Percentiles rank a stretch among this genome's conserved stretches.
phyloP scores from a whole-genome alignment of 768 basidiomycete genomes.

The Galerina sulciceps region DNA sequence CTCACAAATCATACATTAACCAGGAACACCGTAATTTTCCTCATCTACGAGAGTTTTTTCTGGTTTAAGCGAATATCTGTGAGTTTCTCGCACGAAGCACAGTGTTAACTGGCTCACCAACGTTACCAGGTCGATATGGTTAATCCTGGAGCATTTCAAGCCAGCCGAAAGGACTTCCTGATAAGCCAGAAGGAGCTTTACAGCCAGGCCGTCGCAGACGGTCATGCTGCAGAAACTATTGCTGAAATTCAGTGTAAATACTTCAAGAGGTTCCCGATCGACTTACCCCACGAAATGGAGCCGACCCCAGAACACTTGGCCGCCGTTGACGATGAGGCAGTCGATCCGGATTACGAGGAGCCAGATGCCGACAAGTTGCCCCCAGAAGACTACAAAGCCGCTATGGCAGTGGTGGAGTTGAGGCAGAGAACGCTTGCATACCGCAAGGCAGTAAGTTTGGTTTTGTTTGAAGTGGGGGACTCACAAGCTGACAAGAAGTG shows the following conservation, averaged over 20 bases:
- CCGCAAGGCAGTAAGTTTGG: background rate
- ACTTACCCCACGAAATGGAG: slow-evolving; percentile 1
- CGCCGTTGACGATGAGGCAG: slow-evolving; percentile 2
- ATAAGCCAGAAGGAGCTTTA: slow-evolving; percentile 2
- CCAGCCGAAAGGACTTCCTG: slow-evolving; percentile 7
- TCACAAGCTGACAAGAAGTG: background rate
- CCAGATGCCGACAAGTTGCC: background rate
- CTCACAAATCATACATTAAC: too few species aligned
- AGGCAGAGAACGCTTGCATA: background rate
- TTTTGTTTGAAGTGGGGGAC: background rate
- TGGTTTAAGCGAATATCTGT: too few species aligned
- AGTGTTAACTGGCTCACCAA: too few species aligned
- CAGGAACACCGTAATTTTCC: too few species aligned
- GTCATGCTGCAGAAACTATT: background rate
- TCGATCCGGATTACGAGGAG: background rate
- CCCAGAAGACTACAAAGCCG: background rate
- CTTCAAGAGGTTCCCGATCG: slow-evolving; percentile 16
- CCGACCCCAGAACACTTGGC: slow-evolving; percentile 4
- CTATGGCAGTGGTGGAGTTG: background rate
- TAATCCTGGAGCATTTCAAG: background rate
- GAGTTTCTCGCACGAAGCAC: too few species aligned
- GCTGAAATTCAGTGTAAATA: slow-evolving; percentile 7
- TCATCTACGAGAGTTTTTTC: too few species aligned
- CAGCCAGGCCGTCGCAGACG: background rate
- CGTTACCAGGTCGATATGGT: too few species aligned